Conservation (phyloP, 139 green algal species). For the Auxenochlorella pyrenoidosa region DNA sequence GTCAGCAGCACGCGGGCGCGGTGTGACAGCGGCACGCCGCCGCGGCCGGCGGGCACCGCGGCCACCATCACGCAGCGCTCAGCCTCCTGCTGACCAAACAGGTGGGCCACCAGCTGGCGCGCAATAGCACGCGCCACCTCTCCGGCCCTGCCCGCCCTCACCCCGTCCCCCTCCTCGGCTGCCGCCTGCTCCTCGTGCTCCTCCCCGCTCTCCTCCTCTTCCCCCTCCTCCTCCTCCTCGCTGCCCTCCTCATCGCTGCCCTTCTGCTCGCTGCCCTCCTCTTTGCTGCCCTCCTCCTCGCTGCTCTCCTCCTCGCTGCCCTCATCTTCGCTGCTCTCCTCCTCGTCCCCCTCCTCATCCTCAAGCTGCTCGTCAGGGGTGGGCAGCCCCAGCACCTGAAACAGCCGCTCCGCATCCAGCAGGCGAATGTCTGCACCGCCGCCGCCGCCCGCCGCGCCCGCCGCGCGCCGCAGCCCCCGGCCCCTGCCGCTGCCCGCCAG, state of each 20-base stretch:
- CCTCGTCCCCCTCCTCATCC: neutral
- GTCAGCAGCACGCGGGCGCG: neutral
- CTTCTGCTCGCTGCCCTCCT: no score
- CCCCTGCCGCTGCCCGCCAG: neutral
- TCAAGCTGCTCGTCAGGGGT: neutral
- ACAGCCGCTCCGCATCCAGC: neutral
- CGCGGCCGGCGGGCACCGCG: neutral
- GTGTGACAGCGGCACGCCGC: neutral
- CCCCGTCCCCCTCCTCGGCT: no score
- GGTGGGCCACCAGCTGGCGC: no score
- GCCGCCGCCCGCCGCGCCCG: neutral
- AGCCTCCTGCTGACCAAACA: no score
- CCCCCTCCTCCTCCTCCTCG: neutral
- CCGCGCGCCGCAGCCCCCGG: neutral
- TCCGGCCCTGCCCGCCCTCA: no score
- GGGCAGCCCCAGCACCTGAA: neutral
- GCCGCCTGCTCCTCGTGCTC: no score
- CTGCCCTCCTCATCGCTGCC: no score
- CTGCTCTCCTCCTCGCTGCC: neutral
- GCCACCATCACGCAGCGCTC: neutral
- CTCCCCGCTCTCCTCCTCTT: neutral
- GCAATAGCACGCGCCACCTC: no score
- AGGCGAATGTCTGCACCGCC: neutral
- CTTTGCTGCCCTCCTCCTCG: neutral
- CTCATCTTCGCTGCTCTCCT: neutral